These are phyloP conservation scores for Tricholoma sp. DNA, from an alignment of 768 basidiomycete species.

Conservation along the genomic window DNA sequence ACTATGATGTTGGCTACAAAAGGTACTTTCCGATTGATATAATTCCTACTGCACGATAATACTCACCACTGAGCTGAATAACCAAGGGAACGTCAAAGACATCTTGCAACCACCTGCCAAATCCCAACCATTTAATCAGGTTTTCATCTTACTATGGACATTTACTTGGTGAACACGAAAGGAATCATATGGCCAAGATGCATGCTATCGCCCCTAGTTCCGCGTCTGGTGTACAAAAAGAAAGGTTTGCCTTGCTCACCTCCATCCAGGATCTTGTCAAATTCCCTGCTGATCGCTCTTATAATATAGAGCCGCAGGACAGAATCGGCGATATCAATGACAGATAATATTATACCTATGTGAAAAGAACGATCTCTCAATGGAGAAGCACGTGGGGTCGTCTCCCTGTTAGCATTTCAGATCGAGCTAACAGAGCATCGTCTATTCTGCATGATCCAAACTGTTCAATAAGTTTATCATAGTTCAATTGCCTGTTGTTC, in stretches of 20 bases:
- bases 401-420: slow-evolving; percentile 86
- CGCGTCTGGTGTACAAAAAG: slow-evolving; percentile 96
- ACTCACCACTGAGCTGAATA: slow-evolving; percentile 86
- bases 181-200: slow-evolving; percentile 98
- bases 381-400: slow-evolving; percentile 85
- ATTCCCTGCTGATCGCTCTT: slow-evolving; percentile 54
- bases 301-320: not conserved
- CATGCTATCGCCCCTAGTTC: slow-evolving; percentile 94
- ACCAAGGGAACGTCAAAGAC: slow-evolving; percentile 94
- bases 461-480: slow-evolving; percentile 90
- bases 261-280: slow-evolving; percentile 89
- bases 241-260: slow-evolving; percentile 97
- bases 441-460: slow-evolving; percentile 90
- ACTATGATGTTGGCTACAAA: too few relatives aligned
- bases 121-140: not conserved
- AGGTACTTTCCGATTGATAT: too few relatives aligned
- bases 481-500: slow-evolving; percentile 92
- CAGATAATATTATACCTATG: slow-evolving; percentile 75
- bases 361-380: slow-evolving; percentile 94
- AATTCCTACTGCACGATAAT: not conserved
- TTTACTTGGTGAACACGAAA: slow-evolving; percentile 94
- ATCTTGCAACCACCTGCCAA: slow-evolving; percentile 86
- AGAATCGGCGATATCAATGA: too few relatives aligned
- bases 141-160: not conserved
- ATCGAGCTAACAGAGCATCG: slow-evolving; percentile 71